phyloP scores from a whole-genome alignment of 2,329 filamentous ascomycete genomes.

The Monosporascus sp. region DNA sequence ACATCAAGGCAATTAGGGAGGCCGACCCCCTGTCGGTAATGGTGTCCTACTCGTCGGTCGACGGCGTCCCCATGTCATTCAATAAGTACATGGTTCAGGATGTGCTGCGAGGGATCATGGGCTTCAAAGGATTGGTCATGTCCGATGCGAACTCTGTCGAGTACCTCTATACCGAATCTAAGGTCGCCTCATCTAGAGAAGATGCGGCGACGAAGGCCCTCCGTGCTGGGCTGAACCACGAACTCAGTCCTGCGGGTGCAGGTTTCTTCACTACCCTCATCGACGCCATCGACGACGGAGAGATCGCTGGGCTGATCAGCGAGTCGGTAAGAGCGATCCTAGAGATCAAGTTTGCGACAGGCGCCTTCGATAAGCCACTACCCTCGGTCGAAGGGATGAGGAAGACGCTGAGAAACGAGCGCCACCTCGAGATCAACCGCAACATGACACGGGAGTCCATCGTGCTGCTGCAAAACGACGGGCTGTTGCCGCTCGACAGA shows the following conservation, averaged over 20 bases:
- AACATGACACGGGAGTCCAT: conserved; percentile 15
- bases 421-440: conserved; percentile 11
- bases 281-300: conserved; percentile 10
- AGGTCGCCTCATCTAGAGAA: conserved; percentile 19
- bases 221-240: conserved; percentile 21
- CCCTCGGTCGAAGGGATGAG: conserved; percentile 13
- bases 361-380: conserved; percentile 6
- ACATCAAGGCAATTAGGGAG: conserved; percentile 22
- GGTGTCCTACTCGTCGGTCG: conserved; percentile 27
- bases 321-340: conserved; percentile 20
- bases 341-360: conserved; percentile 24
- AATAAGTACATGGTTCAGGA: conserved; percentile 27
- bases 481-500: conserved; percentile 3
- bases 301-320: conserved; percentile 18
- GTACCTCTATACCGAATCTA: conserved; percentile 22
- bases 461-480: conserved; percentile 16
- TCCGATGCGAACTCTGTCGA: conserved; percentile 25
- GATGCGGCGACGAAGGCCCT: conserved; percentile 23
- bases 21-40: conserved; percentile 23
- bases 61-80: conserved; percentile 25
- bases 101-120: conserved; percentile 19
- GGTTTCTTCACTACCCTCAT: conserved; percentile 19
- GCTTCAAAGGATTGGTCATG: conserved; percentile 28
- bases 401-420: conserved; percentile 4
- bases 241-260: conserved; percentile 19